Conservation (phyloP, 73 alveolate species). For the Tetrahymena elliotti region DNA sequence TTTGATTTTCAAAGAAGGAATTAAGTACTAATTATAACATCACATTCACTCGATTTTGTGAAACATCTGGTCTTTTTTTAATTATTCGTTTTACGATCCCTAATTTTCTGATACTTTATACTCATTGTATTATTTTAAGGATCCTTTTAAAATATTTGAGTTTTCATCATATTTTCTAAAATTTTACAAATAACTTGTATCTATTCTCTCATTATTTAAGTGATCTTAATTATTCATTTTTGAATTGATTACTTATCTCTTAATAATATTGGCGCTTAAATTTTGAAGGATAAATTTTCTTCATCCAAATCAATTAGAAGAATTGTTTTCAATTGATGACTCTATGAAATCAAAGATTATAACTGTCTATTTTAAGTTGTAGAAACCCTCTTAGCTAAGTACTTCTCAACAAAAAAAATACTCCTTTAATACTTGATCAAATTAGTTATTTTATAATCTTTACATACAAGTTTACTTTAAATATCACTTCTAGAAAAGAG, state of each 20-base stretch:
- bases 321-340: not conserved
- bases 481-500: not conserved
- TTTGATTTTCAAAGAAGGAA: not conserved
- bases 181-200: too few relatives aligned
- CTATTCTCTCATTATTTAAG: too few relatives aligned
- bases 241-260: not conserved
- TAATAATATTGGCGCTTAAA: not conserved
- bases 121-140: not conserved
- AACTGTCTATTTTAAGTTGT: not conserved
- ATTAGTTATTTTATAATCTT: too few relatives aligned
- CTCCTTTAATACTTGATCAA: not conserved
- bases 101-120: not conserved
- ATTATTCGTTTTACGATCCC: not conserved
- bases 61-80: too few relatives aligned
- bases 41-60: not conserved
- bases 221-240: too few relatives aligned
- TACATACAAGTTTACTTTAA: not conserved
- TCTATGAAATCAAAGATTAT: not conserved
- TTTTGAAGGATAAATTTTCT: not conserved
- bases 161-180: not conserved
- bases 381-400: not conserved
- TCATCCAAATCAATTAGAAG: not conserved
- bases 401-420: too few relatives aligned
- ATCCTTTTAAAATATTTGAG: too few relatives aligned
- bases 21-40: too few relatives aligned